Evolutionary conservation across 495 filamentous ascomycete species (phyloP), one percentile per base, ranked within the genome.

Genomic region (Alectoria sarmentosa): DNA sequence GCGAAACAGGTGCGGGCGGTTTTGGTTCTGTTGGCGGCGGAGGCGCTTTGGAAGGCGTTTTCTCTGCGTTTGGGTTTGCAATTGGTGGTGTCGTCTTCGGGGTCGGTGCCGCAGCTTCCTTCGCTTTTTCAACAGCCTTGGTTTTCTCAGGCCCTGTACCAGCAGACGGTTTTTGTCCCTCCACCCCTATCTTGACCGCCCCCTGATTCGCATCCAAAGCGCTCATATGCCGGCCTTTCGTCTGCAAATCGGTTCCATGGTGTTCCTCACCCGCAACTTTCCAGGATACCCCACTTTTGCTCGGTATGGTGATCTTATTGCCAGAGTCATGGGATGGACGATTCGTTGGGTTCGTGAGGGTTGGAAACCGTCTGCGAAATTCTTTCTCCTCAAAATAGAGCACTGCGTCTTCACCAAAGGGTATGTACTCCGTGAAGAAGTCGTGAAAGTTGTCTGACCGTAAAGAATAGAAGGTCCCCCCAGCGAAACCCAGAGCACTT

Each of bases 391-490:
- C 94, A 65, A 98, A 89, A 77, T 96, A 98, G n/a, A 95, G 84
- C 34, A 98, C 94, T 21, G 87, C 87, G 69, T 96, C 90, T 77
- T 98, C 94, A 61, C 93, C 95, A 65, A 90, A 96, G 4, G 94
- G 94, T 10, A 98, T 76, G 75, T 94, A 98, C 76, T 96, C 92
- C 54, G 95, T 98, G 79, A 98, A 98, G 78, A 98, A 96, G 73
- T 98, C 94, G 74, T 98, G 95, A 82, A 97, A 97, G 75, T 93
- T 96, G 78, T 98, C 94, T 67, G 87, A 94, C 75, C 92, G 85
- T 65, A 96, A 82, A 30, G 94, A 94, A 72, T 95, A 90, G 78
- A 89, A 96, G 58, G 96, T 85, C 57, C 92, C 90, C 65, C 90
- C 91, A 63, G 84, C 92, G 66, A 96, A 98, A 38, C 86, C 86